These are phyloP conservation scores for Flaveria robusta DNA, from an alignment of 129 eudicot genomes.

Conservation along the genomic window DNA sequence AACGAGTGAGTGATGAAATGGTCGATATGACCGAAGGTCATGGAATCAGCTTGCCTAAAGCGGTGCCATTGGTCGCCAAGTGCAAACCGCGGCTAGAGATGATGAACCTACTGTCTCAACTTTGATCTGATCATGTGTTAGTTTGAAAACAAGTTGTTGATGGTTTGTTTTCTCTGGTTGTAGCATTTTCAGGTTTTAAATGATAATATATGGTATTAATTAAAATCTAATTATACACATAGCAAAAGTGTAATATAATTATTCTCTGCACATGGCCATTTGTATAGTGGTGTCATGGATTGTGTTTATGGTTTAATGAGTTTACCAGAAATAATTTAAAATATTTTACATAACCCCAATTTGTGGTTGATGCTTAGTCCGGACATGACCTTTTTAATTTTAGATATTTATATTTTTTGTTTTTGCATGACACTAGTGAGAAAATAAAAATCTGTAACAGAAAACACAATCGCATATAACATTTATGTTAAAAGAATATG, in stretches of 20 bases:
- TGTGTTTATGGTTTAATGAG: too few species aligned
- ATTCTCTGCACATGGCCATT: too few species aligned
- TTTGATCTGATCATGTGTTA: conserved; percentile 5
- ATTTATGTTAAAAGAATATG: too few species aligned
- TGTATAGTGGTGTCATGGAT: too few species aligned
- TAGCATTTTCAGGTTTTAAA: background rate
- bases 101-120: conserved; percentile 27
- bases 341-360: too few species aligned
- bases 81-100: conserved; percentile 38
- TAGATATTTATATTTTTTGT: too few species aligned
- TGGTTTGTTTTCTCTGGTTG: background rate
- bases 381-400: too few species aligned
- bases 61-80: conserved; percentile 40
- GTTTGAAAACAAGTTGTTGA: background rate
- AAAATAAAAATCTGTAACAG: too few species aligned
- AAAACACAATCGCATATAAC: too few species aligned
- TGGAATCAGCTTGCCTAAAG: conserved; percentile 46
- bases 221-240: background rate
- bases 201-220: background rate
- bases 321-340: too few species aligned
- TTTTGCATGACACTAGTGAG: too few species aligned
- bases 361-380: too few species aligned
- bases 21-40: conserved; percentile 46
- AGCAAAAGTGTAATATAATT: background rate
- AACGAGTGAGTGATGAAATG: conserved; percentile 37